Conservation (phyloP, 148 eudicot genomes). For the Fallopia convolvulus region DNA sequence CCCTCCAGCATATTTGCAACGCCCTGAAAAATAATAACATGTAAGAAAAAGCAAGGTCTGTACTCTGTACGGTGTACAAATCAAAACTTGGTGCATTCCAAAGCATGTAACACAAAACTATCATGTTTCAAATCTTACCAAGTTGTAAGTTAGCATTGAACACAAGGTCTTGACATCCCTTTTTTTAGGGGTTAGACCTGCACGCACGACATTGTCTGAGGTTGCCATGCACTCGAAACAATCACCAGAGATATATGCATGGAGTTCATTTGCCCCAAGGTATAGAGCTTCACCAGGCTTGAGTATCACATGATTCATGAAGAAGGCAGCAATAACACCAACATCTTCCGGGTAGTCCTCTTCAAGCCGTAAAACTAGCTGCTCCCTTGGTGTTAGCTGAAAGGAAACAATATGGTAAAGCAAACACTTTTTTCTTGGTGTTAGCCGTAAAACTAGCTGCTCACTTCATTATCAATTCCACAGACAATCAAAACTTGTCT, state of each 20-base stretch:
- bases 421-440: not conserved
- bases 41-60: too few relatives aligned
- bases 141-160: slow-evolving; percentile 93
- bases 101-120: not conserved
- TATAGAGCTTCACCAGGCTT: slow-evolving; percentile 81
- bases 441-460: too few relatives aligned
- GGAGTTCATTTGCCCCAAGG: slow-evolving; percentile 88
- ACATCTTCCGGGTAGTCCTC: slow-evolving; percentile 76
- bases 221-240: slow-evolving; percentile 97
- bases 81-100: not conserved
- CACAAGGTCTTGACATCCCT: slow-evolving; percentile 71
- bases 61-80: too few relatives aligned
- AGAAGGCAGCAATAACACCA: slow-evolving; percentile 74
- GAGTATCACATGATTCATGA: slow-evolving; percentile 75
- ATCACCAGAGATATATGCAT: slow-evolving; percentile 85
- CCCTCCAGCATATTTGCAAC: slow-evolving; percentile 58
- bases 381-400: slow-evolving; percentile 69
- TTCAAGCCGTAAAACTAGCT: slow-evolving; percentile 63
- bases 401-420: not conserved
- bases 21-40: slow-evolving; percentile 40
- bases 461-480: too few relatives aligned
- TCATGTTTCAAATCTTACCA: slow-evolving; percentile 30
- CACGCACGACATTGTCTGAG: slow-evolving; percentile 97
- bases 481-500: too few relatives aligned
- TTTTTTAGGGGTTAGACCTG: slow-evolving; percentile 86